Evolutionary conservation across 1,284 basidiomycete species (phyloP), one percentile per base, ranked within the genome.

Genomic region (Cerrena zonata): DNA sequence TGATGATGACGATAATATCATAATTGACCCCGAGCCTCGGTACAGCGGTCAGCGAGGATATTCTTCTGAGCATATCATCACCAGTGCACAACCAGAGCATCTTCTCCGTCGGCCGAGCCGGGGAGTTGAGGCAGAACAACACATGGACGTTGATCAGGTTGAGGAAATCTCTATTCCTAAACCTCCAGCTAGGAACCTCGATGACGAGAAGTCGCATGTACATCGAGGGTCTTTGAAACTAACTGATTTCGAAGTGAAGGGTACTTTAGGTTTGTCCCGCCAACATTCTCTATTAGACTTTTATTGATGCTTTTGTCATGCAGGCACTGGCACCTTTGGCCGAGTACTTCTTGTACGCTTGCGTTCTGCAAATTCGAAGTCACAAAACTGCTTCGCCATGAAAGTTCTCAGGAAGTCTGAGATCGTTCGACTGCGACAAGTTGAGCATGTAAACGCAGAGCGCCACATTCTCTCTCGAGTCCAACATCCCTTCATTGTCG

Each of bases 361-460:
- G 56, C 76, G 79, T 44, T 70, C 72, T 10, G 69, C 77, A 7
- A 67, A 74, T 23, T 63, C 68, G 12, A 68, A 72, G n/a, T 61
- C 75, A 11, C 75, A 79, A 55, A 82, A 74, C 50, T 86, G 88
- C 66, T 97, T 93, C 64, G 94, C 94, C 12, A 80, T 97, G 79
- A 97, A 97, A 67, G 89, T 96, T 2, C 78, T 96, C 43, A 84
- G 83, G 61, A 97, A 97, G 71, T 85, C 88, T 24, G 91, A 97
- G 61, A 91, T 99, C 52, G 91, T 98, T 58, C 85, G 89, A 55
- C 87, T 98, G 66, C 92, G 95, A 61, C 95, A 99, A 68, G 91
- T 98, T 52, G 95, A 98, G 65, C 95, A 99, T 70, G 95, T 97
- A 54, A 98, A 97, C 64, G 94, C 94, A 11, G 95, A 99, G 68